A percentile compares a stretch with the other conserved stretches of the same genome.
Evolutionary conservation across 2,329 filamentous ascomycete species (phyloP).

Genomic region (Aspergillus sp.): DNA sequence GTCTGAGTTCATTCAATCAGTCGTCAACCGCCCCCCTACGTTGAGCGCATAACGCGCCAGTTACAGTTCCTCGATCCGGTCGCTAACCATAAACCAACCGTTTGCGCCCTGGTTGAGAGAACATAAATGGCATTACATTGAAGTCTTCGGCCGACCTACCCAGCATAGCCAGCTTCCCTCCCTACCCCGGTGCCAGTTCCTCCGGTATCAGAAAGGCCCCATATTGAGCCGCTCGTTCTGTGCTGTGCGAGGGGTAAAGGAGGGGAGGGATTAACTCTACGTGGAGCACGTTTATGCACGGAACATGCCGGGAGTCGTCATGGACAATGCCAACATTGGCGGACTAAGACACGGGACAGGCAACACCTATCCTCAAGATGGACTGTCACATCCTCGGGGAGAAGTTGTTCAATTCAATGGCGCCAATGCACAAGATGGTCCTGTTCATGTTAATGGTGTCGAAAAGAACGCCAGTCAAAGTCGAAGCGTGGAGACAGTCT

Average conservation of each 20-base stretch:
- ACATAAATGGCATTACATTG: constrained; percentile 32
- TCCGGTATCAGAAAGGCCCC: constrained; percentile 20
- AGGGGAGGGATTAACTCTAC: constrained; percentile 29
- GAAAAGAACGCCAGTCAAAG: constrained; percentile 16
- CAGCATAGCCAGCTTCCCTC: constrained; percentile 28
- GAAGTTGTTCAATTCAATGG: constrained; percentile 20
- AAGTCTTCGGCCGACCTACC: constrained; percentile 18
- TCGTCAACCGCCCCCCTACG: background rate
- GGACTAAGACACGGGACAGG: constrained; percentile 28
- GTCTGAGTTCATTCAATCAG: background rate
- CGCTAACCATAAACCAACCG: background rate
- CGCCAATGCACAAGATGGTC: constrained; percentile 27
- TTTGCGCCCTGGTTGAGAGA: background rate
- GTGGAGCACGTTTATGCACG: constrained; percentile 19
- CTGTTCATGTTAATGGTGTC: constrained; percentile 31
- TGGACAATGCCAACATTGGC: constrained; percentile 40
- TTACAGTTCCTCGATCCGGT: background rate
- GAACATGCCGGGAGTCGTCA: constrained; percentile 47
- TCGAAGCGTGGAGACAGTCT: constrained; percentile 13
- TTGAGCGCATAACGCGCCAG: background rate
- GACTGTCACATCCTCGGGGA: constrained; percentile 19
- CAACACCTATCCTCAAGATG: constrained; percentile 29
- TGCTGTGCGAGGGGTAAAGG: constrained; percentile 32
- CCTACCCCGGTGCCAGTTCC: constrained; percentile 24
- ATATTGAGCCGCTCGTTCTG: constrained; percentile 25